These are phyloP conservation scores for Termitomyces sp. DNA, from an alignment of 1,284 basidiomycete genomes.

Conservation along the genomic window DNA sequence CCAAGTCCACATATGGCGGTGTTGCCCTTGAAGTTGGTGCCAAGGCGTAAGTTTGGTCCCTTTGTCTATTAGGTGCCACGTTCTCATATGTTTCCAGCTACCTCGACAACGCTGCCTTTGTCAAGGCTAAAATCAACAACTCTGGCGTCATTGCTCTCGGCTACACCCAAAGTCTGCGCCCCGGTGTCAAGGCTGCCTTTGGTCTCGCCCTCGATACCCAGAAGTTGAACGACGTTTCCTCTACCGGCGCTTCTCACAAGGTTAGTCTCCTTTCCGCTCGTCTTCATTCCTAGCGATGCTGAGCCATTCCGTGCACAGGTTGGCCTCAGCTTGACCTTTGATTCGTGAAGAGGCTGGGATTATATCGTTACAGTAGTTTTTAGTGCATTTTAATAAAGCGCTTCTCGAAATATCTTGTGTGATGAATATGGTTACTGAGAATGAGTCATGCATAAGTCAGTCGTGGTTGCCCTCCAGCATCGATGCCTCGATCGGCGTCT, in stretches of 20 bases:
- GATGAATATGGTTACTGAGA: neutral
- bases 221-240: slow-evolving; percentile 69
- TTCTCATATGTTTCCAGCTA: slow-evolving; percentile 39
- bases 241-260: slow-evolving; percentile 70
- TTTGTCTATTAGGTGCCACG: neutral
- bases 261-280: slow-evolving; percentile 23
- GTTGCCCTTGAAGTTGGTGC: slow-evolving; percentile 95
- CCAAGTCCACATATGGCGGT: slow-evolving; percentile 83
- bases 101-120: slow-evolving; percentile 85
- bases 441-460: neutral
- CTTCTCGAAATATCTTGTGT: neutral
- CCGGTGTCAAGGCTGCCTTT: slow-evolving; percentile 93
- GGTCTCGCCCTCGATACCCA: slow-evolving; percentile 91
- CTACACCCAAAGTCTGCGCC: slow-evolving; percentile 91
- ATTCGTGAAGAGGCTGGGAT: slow-evolving; percentile 46
- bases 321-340: slow-evolving; percentile 70
- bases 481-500: slow-evolving; percentile 23
- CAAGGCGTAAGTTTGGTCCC: slow-evolving; percentile 68
- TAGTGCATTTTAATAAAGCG: slow-evolving; percentile 20
- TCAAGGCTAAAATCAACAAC: slow-evolving; percentile 99
- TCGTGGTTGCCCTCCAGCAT: neutral
- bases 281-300: neutral
- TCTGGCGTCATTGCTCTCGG: slow-evolving; percentile 85
- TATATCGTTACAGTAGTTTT: slow-evolving; percentile 29
- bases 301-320: slow-evolving; percentile 34